These are phyloP conservation scores for Saccharomycopsis olivae DNA, from an alignment of 805 yeast species.

Conservation along the genomic window DNA sequence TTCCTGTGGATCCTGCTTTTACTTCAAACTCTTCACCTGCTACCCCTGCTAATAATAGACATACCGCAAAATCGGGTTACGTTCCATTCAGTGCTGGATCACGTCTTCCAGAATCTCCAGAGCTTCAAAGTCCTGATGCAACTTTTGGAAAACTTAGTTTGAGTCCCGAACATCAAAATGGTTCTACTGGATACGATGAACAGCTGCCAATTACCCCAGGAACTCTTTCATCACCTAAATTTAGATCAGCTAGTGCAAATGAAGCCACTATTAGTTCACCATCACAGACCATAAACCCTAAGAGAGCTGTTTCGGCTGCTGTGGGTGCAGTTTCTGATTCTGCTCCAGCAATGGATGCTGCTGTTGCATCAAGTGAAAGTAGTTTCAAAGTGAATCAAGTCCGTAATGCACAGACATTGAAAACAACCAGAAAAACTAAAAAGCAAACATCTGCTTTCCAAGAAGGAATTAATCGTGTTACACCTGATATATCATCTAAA, in stretches of 20 bases:
- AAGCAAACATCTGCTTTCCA: slow-evolving; percentile 68
- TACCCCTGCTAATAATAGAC: slow-evolving; percentile 1
- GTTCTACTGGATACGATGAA: too few species aligned
- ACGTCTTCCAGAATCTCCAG: slow-evolving; percentile 4
- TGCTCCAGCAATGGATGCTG: slow-evolving; percentile 23
- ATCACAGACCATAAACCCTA: background rate
- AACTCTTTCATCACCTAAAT: slow-evolving; percentile 2
- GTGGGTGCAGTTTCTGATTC: slow-evolving; percentile 29
- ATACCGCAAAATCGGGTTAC: background rate
- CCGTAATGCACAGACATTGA: slow-evolving; percentile 16
- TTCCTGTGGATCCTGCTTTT: background rate
- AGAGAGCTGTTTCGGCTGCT: slow-evolving; percentile 10
- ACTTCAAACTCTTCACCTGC: background rate
- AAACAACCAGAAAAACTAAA: slow-evolving; percentile 32
- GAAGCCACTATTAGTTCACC: slow-evolving; percentile 5
- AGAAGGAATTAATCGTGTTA: slow-evolving; percentile 74
- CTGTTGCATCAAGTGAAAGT: slow-evolving; percentile 1
- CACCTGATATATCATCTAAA: slow-evolving; percentile 69
- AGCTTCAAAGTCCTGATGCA: background rate
- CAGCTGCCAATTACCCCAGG: background rate
- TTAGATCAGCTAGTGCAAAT: slow-evolving; percentile 15
- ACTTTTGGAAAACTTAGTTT: background rate
- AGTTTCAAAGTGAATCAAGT: slow-evolving; percentile 17
- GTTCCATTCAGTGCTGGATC: slow-evolving; percentile 14
- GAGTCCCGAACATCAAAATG: too few species aligned